A percentile compares a stretch with the other conserved stretches of the same genome.
Conservation (phyloP, 2,329 filamentous ascomycete genomes). For the Camillea tinctor region DNA sequence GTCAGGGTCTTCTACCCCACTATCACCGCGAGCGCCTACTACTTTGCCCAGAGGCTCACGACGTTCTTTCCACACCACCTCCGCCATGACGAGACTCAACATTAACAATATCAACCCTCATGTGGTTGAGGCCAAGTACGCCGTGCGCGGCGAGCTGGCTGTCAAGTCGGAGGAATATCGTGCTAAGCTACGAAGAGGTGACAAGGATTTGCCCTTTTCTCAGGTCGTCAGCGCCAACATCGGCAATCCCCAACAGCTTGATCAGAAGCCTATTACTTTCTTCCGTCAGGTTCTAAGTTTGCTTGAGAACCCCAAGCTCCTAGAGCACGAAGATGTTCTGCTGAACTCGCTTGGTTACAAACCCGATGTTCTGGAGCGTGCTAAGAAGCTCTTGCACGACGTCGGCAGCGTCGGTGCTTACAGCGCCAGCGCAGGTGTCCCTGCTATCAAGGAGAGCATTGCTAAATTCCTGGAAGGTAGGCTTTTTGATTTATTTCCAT, state of each 20-base stretch:
- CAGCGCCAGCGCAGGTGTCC: slow-evolving; percentile 87
- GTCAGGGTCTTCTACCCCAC: slow-evolving; percentile 23
- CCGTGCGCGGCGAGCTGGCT: slow-evolving; percentile 92
- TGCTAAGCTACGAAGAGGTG: slow-evolving; percentile 63
- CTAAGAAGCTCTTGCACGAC: slow-evolving; percentile 74
- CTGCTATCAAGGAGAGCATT: slow-evolving; percentile 82
- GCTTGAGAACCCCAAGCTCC: slow-evolving; percentile 81
- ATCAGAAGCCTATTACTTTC: slow-evolving; percentile 99
- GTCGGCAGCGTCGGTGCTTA: slow-evolving; percentile 94
- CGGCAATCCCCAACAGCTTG: slow-evolving; percentile 96
- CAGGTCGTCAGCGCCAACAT: slow-evolving; percentile 97
- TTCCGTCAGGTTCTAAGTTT: slow-evolving; percentile 95
- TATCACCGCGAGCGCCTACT: slow-evolving; percentile 10
- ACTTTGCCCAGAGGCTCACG: slow-evolving; percentile 8
- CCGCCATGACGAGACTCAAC: slow-evolving; percentile 53
- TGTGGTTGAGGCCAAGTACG: slow-evolving; percentile 86
- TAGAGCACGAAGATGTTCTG: slow-evolving; percentile 81
- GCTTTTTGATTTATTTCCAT: slow-evolving; percentile 29
- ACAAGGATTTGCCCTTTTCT: slow-evolving; percentile 71
- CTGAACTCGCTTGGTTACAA: slow-evolving; percentile 78
- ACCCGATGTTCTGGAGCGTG: slow-evolving; percentile 81
- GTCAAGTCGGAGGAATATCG: slow-evolving; percentile 92
- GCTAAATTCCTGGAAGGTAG: slow-evolving; percentile 87
- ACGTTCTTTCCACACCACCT: slow-evolving; percentile 19
- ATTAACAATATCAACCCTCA: slow-evolving; percentile 90